Percentiles rank a stretch among this genome's conserved stretches.
Conservation (phyloP, 2,329 filamentous ascomycete species). For the Podosphaera aphanis region DNA sequence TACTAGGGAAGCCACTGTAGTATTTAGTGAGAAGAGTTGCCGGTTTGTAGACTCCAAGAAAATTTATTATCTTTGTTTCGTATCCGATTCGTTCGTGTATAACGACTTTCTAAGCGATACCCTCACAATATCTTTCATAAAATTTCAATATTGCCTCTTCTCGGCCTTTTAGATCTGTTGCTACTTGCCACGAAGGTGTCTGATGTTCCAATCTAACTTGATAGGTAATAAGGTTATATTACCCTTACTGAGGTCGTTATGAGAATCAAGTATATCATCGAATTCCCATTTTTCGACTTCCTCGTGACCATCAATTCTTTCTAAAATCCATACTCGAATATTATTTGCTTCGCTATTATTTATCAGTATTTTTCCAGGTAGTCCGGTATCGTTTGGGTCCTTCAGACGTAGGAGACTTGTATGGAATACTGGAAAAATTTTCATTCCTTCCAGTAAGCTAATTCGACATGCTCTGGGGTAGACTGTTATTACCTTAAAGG, state of each 20-base stretch:
- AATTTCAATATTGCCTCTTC: too few species aligned
- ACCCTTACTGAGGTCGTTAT: not conserved
- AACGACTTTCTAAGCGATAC: too few species aligned
- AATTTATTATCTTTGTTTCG: too few species aligned
- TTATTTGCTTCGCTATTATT: not conserved
- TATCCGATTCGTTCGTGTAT: too few species aligned
- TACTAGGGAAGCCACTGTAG: too few species aligned
- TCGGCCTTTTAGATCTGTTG: not conserved
- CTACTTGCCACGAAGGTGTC: not conserved
- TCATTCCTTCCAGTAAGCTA: not conserved
- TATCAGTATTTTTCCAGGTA: not conserved
- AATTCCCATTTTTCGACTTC: not conserved
- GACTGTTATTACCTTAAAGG: not conserved
- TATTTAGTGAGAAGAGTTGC: too few species aligned
- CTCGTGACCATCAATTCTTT: not conserved
- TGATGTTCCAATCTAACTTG: not conserved
- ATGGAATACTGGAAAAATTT: conserved; percentile 1
- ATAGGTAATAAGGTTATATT: not conserved
- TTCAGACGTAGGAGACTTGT: not conserved
- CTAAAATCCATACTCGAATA: not conserved
- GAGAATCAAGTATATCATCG: not conserved
- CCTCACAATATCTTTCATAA: too few species aligned
- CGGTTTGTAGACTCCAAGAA: too few species aligned
- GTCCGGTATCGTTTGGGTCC: not conserved
- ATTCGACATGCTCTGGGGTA: not conserved